Percentiles rank a stretch among this genome's conserved stretches.
Evolutionary conservation across 2,329 filamentous ascomycete species (phyloP).

Genomic region (Fusarium sp.): DNA sequence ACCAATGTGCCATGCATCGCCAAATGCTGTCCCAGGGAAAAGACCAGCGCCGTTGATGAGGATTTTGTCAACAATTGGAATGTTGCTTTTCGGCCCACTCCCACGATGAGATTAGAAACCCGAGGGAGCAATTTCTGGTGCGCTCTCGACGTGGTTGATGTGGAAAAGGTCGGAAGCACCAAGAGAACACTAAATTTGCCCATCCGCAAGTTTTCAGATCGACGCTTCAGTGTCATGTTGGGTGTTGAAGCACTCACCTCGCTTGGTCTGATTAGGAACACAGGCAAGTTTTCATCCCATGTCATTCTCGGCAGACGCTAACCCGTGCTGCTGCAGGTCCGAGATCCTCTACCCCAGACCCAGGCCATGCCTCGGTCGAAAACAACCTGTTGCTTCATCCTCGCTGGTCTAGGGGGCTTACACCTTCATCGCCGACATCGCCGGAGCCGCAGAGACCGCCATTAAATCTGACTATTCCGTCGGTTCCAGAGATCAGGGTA

Average conservation of each 20-base stretch:
- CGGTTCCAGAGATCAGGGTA: slow-evolving; percentile 25
- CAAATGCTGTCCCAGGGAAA: slow-evolving; percentile 25
- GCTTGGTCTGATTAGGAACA: slow-evolving; percentile 19
- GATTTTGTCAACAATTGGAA: slow-evolving; percentile 24
- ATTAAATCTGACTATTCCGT: slow-evolving; percentile 12
- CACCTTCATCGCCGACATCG: slow-evolving; percentile 6
- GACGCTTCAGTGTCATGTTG: slow-evolving; percentile 18
- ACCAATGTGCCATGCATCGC: slow-evolving; percentile 30
- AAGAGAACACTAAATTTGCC: slow-evolving; percentile 14
- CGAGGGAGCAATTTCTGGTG: slow-evolving; percentile 25
- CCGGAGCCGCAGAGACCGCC: slow-evolving; percentile 3
- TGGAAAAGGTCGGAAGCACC: slow-evolving; percentile 32
- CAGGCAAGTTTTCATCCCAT: slow-evolving; percentile 22
- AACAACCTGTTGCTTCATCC: neutral
- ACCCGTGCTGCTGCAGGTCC: slow-evolving; percentile 6
- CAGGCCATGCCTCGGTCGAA: slow-evolving; percentile 18
- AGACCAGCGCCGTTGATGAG: slow-evolving; percentile 23
- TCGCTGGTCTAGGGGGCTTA: neutral
- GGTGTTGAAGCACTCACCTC: slow-evolving; percentile 22
- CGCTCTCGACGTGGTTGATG: slow-evolving; percentile 28
- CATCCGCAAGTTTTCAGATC: slow-evolving; percentile 23
- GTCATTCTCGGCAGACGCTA: neutral
- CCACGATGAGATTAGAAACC: slow-evolving; percentile 7
- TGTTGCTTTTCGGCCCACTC: slow-evolving; percentile 16
- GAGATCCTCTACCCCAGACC: slow-evolving; percentile 16